Evolutionary conservation across 108 stramenopile species (phyloP), one percentile per base, ranked within the genome.

Genomic region (Parmales sp.): DNA sequence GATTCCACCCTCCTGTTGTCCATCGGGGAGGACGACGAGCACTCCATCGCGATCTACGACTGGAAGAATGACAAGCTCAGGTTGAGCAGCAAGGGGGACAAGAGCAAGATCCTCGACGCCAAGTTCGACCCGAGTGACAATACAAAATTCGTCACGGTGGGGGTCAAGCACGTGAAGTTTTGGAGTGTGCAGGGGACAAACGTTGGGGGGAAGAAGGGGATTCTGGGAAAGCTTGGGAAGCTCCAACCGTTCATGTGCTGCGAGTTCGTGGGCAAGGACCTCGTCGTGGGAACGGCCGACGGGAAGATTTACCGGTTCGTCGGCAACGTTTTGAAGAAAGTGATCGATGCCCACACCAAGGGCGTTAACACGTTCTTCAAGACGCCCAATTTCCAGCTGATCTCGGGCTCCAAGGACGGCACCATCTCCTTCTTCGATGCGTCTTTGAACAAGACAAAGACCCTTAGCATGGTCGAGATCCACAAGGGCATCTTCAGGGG

Each of bases 301-400:
- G 54, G 54, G 11, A 60, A 60, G 54, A 28, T 60, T 34, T 60
- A 60, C 54, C 29, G 54, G 54, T 34, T 60, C 6, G 54, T 34
- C 31, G 54, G 54, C 28, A 3, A 34, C 3, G 36, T 34, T 34
- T 11, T 60, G 54, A 60, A 60, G 54, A 28, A 11, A 11, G 54
- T 60, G 1, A 34, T 34, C n/a, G 36, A 60, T 28, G 20, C 20
- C n/a, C 54, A 60, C 16, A 1, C 18, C 3, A 60, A 28, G 54
- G 54, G 31, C 54, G 31, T 60, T 7, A 60, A 60, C 31, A 60
- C 54, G 29, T 19, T 60, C 31, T 19, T 60, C 54, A 60, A 11
- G 54, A 34, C 29, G 5, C 29, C 26, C 6, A 34, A 34, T 20
- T 18, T 18, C 26, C 8, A 20, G 26, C 31, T 60, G n/a, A 4